Base-by-base conservation (phyloP, 768 basidiomycete species). In the Tubosaeta sp. region DNA sequence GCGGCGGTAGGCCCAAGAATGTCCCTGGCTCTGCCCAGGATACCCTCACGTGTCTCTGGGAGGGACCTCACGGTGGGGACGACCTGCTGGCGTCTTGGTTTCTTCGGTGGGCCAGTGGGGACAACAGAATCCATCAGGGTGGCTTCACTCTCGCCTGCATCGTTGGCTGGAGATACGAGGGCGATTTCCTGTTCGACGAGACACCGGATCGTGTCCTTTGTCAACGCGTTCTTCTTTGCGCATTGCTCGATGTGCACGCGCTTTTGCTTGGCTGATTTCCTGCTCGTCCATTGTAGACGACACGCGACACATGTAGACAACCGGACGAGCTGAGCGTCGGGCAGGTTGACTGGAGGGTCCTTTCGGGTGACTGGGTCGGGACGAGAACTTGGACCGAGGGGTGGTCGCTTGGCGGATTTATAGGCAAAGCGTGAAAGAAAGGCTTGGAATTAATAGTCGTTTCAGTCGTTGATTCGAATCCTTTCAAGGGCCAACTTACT, bases 181-280 rank as follows among this genome's bases (percentile, higher is more conserved):
- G 65, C 64, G 10, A 81, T 54, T 58, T 83, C 82, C 55, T 77
- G 74, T 24, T 70, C 69, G 6, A 90, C 63, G 22, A 87, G 72
- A 24, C 70, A 52, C 3, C 67, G 65, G 29, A 91, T 55, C 2
- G 86, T 87, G 6, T 81, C 80, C 27, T 78, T 68, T 6, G 73
- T 70, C 36, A 84, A 67, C 4, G 64, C 69, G 19, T 73, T 71
- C 65, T 84, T 90, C 67, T 77, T 83, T 12, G 85, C 80, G 63
- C 90, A 93, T 6, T 73, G 70, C 44, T 74, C 74, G 35, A 93
- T 78, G 61, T 93, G 90, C 3, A 73, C 57, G 62, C 79, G 66
- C 65, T 93, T 93, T 59, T 84, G 81, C 16, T 67, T 55, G 11
- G 69, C 69, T 4, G 78, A 78, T 64, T 93, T 93, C 48, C 78